Conservation (phyloP, 2,329 filamentous ascomycete species). For the Nemania diffusa region DNA sequence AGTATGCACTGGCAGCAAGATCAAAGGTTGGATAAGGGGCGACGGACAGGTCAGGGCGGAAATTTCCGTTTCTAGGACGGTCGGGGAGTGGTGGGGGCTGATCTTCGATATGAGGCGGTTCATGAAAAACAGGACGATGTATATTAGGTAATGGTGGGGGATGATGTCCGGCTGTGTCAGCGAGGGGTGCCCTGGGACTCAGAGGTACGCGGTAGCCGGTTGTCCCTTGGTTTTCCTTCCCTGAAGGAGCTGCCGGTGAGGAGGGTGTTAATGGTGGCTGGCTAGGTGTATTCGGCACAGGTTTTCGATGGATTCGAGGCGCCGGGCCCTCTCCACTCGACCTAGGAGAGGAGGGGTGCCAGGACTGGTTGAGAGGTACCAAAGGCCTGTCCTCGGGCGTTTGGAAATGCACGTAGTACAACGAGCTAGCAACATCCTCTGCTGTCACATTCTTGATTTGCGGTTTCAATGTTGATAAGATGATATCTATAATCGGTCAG, state of each 20-base stretch:
- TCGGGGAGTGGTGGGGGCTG: constrained; percentile 34
- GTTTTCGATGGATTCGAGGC: constrained; percentile 62
- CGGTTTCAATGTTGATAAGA: constrained; percentile 90
- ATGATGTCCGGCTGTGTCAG: constrained; percentile 24
- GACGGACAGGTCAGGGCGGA: not conserved
- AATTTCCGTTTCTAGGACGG: constrained; percentile 32
- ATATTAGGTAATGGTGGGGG: constrained; percentile 30
- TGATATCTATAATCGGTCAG: constrained; percentile 72
- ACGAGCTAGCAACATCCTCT: constrained; percentile 84
- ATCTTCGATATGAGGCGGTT: constrained; percentile 25
- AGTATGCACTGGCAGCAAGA: constrained; percentile 33
- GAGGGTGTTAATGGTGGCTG: constrained; percentile 34
- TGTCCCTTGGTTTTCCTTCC: constrained; percentile 42
- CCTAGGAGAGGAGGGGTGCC: constrained; percentile 51
- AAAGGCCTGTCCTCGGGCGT: constrained; percentile 65
- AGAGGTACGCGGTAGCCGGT: constrained; percentile 40
- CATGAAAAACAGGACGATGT: constrained; percentile 29
- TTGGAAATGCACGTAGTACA: constrained; percentile 91
- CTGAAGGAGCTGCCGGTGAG: constrained; percentile 28
- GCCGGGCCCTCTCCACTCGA: constrained; percentile 58
- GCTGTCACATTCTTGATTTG: constrained; percentile 87
- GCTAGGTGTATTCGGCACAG: constrained; percentile 51
- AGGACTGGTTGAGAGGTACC: constrained; percentile 43
- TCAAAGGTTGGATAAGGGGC: constrained; percentile 19
- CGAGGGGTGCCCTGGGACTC: constrained; percentile 32